Evolutionary conservation across 2,329 filamentous ascomycete genomes (phyloP).

Genomic region (Coleophoma cylindrospora): DNA sequence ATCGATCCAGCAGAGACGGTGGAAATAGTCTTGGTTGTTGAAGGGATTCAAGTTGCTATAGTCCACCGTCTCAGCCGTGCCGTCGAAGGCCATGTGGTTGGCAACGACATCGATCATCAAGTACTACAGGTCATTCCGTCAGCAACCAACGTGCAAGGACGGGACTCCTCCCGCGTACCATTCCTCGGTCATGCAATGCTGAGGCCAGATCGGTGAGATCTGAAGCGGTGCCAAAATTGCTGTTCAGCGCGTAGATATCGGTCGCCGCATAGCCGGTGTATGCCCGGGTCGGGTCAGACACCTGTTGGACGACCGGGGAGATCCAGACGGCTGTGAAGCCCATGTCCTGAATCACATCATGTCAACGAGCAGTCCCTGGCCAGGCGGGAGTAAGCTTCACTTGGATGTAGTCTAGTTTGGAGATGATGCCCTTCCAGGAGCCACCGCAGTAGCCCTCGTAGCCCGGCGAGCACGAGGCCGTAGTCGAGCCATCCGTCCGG

Average conservation of each 20-base stretch:
- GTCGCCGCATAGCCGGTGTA: slow-evolving; percentile 46
- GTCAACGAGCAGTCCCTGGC: neutral
- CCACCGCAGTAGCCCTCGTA: slow-evolving; percentile 39
- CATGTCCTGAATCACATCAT: neutral
- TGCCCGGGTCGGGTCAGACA: slow-evolving; percentile 28
- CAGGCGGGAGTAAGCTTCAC: slow-evolving; percentile 22
- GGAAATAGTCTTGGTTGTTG: slow-evolving; percentile 7
- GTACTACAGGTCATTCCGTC: slow-evolving; percentile 20
- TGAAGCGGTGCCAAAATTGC: slow-evolving; percentile 37
- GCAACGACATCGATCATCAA: slow-evolving; percentile 46
- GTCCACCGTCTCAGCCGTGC: slow-evolving; percentile 6
- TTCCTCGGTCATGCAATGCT: slow-evolving; percentile 36
- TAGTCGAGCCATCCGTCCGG: slow-evolving; percentile 24
- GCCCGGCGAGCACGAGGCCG: slow-evolving; percentile 2
- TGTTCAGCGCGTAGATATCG: slow-evolving; percentile 39
- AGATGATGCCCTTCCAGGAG: slow-evolving; percentile 42
- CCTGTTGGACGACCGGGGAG: slow-evolving; percentile 34
- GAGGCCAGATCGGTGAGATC: slow-evolving; percentile 38
- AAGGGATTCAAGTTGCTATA: slow-evolving; percentile 13
- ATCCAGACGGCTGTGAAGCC: slow-evolving; percentile 23
- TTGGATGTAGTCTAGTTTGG: slow-evolving; percentile 44
- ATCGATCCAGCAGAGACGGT: slow-evolving; percentile 14
- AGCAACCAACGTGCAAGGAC: neutral
- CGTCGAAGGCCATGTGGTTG: slow-evolving; percentile 34
- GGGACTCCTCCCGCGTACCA: slow-evolving; percentile 15